Base-by-base conservation (phyloP, 768 basidiomycete species). In the Lentinula detonsa region DNA sequence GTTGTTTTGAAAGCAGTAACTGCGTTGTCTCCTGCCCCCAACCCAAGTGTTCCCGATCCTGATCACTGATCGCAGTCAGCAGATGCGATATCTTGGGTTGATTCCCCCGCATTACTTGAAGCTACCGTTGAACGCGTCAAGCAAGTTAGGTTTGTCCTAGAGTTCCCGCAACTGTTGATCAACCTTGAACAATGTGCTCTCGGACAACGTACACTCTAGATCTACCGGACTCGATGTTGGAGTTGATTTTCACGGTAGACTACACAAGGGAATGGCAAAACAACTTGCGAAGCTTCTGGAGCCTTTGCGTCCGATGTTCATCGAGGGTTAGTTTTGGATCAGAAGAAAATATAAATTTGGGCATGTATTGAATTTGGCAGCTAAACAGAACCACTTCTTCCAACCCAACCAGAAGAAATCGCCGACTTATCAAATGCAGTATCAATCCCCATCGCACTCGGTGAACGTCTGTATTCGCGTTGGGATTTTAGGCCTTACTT, bases 221-320 rank as follows among this genome's bases (percentile, higher is more conserved):
- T 67, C 77, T 2, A 68, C 85, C 3, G 86, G 84, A 10, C 68
- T 88, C 45, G 86, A 89, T 64, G 85, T 87, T 4, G 86, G 84
- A 4, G 70, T 87, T 21, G 86, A 89, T 66, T 90, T 89, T 70
- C 87, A 87, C 65, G 87, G 88, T 28, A 76, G 87, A 11, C 72
- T 88, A 21, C 87, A 88, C 68, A 86, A 84, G 65, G 81, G 83
- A 2, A 85, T 88, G 78, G 85, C 86, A 16, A 87, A 84, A 65
- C 87, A 87, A 67, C 79, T 90, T 8, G 86, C 84, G 5, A 79
- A 77, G 53, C 70, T 81, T 2, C 76, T 89, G 5, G 87, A 87
- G 65, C 82, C 82, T 8, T 75, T 82, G 50, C 74, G 75, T 16
- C 85, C 85, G 0, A 70, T 88, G 15, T 88, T 88, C 69, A 87